phyloP scores from a whole-genome alignment of 768 basidiomycete species.

The Lentinus tigrinus region DNA sequence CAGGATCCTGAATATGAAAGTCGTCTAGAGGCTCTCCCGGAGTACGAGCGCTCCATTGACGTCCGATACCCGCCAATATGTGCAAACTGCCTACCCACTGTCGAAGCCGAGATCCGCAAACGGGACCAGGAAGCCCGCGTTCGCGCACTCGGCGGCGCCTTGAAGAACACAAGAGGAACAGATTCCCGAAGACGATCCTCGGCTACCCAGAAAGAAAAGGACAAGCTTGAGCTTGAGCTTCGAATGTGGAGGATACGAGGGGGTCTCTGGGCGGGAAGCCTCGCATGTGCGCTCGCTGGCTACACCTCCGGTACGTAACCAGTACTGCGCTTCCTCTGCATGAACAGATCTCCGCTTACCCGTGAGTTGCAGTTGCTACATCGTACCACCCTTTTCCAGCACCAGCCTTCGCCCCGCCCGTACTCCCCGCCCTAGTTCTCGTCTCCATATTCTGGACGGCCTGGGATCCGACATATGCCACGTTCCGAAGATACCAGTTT shows the following conservation, averaged over 20 bases:
- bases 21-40: constrained; percentile 61
- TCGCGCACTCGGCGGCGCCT: constrained; percentile 68
- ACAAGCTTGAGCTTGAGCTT: constrained; percentile 49
- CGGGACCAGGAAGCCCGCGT: constrained; percentile 83
- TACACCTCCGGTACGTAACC: constrained; percentile 18
- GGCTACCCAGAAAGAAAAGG: constrained; percentile 38
- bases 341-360: neutral
- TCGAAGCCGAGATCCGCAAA: constrained; percentile 77
- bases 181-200: constrained; percentile 50
- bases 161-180: constrained; percentile 39
- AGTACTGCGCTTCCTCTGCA: neutral
- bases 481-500: constrained; percentile 53
- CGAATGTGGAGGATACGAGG: constrained; percentile 72
- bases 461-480: constrained; percentile 84
- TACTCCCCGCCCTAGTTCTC: constrained; percentile 48
- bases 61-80: constrained; percentile 88
- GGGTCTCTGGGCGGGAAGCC: constrained; percentile 55
- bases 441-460: constrained; percentile 74
- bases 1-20: constrained; percentile 73
- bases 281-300: constrained; percentile 26
- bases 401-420: constrained; percentile 1
- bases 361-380: constrained; percentile 3
- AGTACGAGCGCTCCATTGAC: constrained; percentile 75
- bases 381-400: constrained; percentile 5
- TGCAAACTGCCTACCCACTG: constrained; percentile 66